phyloP scores from a whole-genome alignment of 1,284 basidiomycete genomes.

The Rhodotorula mucilaginosa region DNA sequence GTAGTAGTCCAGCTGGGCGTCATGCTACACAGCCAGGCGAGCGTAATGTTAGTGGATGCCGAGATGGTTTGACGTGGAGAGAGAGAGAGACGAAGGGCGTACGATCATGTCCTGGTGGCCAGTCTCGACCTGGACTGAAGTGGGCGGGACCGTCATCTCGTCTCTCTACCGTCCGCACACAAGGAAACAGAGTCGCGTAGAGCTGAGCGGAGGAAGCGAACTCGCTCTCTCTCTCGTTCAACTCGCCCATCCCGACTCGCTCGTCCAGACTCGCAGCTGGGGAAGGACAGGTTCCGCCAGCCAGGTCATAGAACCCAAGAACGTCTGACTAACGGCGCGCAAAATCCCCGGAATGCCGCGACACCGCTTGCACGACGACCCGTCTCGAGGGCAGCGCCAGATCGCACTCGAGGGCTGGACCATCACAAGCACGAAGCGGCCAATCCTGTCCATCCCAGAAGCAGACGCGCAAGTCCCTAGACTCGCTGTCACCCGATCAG shows the following conservation, averaged over 20 bases:
- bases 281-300: too few species aligned
- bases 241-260: neutral
- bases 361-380: slow-evolving; percentile 15
- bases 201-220: neutral
- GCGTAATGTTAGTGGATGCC: neutral
- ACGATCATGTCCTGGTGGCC: slow-evolving; percentile 95
- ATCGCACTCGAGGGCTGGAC: slow-evolving; percentile 50
- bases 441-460: slow-evolving; percentile 54
- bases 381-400: slow-evolving; percentile 11
- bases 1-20: slow-evolving; percentile 97
- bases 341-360: neutral
- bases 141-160: slow-evolving; percentile 31
- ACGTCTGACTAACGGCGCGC: too few species aligned
- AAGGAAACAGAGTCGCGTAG: neutral
- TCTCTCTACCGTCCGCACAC: neutral
- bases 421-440: slow-evolving; percentile 49
- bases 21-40: slow-evolving; percentile 62
- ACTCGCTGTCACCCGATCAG: slow-evolving; percentile 53
- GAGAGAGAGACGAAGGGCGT: slow-evolving; percentile 46
- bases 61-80: neutral
- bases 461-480: slow-evolving; percentile 51
- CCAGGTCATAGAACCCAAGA: too few species aligned
- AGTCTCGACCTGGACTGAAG: slow-evolving; percentile 62
- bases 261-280: too few species aligned
- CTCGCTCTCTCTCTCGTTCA: too few species aligned